Evolutionary conservation across 78 protist species (phyloP).

Genomic region (Dictyostelium citrinum): DNA sequence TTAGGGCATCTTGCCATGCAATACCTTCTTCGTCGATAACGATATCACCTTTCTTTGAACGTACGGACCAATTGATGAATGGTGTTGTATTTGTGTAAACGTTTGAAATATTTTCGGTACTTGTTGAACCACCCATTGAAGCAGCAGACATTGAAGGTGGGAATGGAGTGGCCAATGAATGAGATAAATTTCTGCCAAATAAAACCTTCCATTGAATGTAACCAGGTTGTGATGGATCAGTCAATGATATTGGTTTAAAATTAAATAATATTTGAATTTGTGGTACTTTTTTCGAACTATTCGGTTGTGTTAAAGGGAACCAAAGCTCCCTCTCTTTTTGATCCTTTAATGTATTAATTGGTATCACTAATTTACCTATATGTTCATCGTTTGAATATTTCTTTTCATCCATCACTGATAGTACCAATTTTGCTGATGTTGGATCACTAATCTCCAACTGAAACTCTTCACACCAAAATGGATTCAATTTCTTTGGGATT

Average conservation of each 20-base stretch:
- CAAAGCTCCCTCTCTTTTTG: slow-evolving; percentile 62
- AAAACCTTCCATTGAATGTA: slow-evolving; percentile 30
- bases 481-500: slow-evolving; percentile 65
- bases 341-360: slow-evolving; percentile 61
- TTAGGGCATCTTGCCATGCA: slow-evolving; percentile 23
- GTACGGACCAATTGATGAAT: slow-evolving; percentile 45
- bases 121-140: neutral
- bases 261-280: slow-evolving; percentile 49
- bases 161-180: neutral
- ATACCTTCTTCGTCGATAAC: slow-evolving; percentile 56
- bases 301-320: slow-evolving; percentile 41
- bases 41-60: slow-evolving; percentile 60
- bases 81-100: neutral
- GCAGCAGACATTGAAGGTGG: neutral
- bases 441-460: slow-evolving; percentile 32
- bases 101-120: neutral
- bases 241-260: slow-evolving; percentile 56
- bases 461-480: slow-evolving; percentile 78
- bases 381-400: slow-evolving; percentile 42
- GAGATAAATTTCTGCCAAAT: slow-evolving; percentile 58
- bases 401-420: slow-evolving; percentile 51
- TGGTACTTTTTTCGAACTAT: slow-evolving; percentile 40
- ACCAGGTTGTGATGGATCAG: slow-evolving; percentile 60
- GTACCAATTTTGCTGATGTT: neutral
- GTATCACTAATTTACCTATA: slow-evolving; percentile 54